Conservation (phyloP, 306 rosid genomes). For the Fragaria vesca region DNA sequence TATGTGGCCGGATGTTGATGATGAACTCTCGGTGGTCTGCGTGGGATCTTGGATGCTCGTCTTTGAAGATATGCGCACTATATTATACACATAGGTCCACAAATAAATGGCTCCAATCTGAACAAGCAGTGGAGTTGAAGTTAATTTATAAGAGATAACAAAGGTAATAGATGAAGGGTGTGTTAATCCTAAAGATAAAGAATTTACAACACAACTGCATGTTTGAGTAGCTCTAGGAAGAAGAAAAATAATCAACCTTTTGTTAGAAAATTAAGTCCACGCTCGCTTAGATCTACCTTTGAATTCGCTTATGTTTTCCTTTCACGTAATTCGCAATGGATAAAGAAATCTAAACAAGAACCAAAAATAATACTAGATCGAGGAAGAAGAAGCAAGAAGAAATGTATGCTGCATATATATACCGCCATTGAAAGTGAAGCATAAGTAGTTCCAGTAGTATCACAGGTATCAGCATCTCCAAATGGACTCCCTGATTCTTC, state of each 20-base stretch:
- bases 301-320: background rate
- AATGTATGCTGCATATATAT: background rate
- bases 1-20: slow-evolving; percentile 24
- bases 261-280: too few relatives aligned
- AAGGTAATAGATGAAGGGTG: too few relatives aligned
- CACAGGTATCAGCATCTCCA: slow-evolving; percentile 44
- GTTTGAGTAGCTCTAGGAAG: too few relatives aligned
- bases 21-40: slow-evolving; percentile 28
- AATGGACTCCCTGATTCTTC: slow-evolving; percentile 60
- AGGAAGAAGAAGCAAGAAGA: background rate
- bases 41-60: slow-evolving; percentile 16
- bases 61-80: slow-evolving; percentile 58
- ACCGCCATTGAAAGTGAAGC: slow-evolving; percentile 66
- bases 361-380: background rate
- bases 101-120: slow-evolving; percentile 67
- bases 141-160: background rate
- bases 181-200: too few relatives aligned
- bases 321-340: background rate
- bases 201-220: too few relatives aligned
- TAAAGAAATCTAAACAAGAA: background rate
- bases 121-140: background rate
- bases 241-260: too few relatives aligned
- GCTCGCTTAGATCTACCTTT: background rate
- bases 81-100: slow-evolving; percentile 83
- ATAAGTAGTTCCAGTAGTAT: slow-evolving; percentile 44